Evolutionary conservation across 768 basidiomycete species (phyloP).

Genomic region (Fibroporia radiculosa): DNA sequence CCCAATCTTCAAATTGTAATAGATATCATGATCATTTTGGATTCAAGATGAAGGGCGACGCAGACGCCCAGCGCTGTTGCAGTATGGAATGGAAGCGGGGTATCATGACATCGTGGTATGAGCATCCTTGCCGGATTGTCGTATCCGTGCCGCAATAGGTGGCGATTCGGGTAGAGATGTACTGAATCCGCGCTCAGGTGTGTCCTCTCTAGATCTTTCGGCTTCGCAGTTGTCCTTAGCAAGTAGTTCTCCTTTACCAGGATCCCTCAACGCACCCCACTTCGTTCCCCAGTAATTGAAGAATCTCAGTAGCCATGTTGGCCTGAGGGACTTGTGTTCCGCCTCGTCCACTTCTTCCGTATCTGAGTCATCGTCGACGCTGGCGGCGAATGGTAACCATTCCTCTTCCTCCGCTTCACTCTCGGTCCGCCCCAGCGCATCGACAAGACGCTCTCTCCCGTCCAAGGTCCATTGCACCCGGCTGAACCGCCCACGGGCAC

Average conservation of each 20-base stretch:
- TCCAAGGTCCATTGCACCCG: constrained; percentile 67
- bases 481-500: constrained; percentile 53
- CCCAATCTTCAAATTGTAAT: no score
- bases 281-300: constrained; percentile 72
- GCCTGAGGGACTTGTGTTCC: constrained; percentile 51
- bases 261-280: constrained; percentile 31
- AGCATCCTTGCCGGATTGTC: not conserved
- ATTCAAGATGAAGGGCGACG: no score
- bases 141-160: not conserved
- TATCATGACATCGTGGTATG: not conserved
- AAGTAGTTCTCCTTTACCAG: constrained; percentile 1
- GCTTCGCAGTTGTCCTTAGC: not conserved
- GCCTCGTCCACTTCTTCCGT: constrained; percentile 47
- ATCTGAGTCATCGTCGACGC: constrained; percentile 20
- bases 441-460: constrained; percentile 54
- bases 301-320: constrained; percentile 71
- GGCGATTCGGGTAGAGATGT: constrained; percentile 6
- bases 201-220: constrained; percentile 2
- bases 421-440: constrained; percentile 63
- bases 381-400: constrained; percentile 21
- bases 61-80: no score
- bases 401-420: constrained; percentile 71
- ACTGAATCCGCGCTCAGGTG: constrained; percentile 4
- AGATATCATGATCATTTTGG: no score
- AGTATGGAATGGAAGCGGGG: no score